Evolutionary conservation across 2,329 filamentous ascomycete species (phyloP).

Genomic region (Exutisphaerella laricina): DNA sequence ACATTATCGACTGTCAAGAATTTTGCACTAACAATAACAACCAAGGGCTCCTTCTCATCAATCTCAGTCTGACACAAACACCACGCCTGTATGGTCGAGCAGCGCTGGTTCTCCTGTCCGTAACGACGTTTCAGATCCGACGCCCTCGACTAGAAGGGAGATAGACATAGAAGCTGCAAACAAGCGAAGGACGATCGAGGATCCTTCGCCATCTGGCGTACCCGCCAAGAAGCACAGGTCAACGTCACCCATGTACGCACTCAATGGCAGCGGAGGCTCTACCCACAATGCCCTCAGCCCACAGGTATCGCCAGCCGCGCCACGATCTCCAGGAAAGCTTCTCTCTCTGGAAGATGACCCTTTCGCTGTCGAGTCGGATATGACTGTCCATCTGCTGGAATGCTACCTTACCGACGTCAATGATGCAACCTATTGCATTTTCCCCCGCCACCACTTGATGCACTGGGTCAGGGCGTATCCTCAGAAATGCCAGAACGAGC

Average conservation of each 20-base stretch:
- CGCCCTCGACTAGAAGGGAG: conserved; percentile 11
- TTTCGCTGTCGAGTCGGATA: conserved; percentile 45
- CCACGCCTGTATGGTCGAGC: conserved; percentile 21
- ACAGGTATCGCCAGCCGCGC: conserved; percentile 21
- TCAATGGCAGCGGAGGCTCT: conserved; percentile 7
- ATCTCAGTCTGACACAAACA: conserved; percentile 21
- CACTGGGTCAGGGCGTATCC: conserved; percentile 49
- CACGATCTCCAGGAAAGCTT: conserved; percentile 29
- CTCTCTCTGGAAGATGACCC: conserved; percentile 49
- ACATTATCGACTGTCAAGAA: background rate
- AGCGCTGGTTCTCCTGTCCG: conserved; percentile 22
- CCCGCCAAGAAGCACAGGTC: conserved; percentile 30
- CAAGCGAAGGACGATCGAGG: conserved; percentile 28
- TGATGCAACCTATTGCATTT: conserved; percentile 50
- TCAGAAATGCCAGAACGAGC: conserved; percentile 39
- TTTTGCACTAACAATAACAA: conserved; percentile 19
- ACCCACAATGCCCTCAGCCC: conserved; percentile 11
- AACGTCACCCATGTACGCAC: conserved; percentile 21
- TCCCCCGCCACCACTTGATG: conserved; percentile 50
- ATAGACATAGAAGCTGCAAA: conserved; percentile 20
- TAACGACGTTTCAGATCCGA: conserved; percentile 19
- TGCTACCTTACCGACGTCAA: conserved; percentile 56
- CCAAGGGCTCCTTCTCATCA: conserved; percentile 26
- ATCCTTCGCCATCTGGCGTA: conserved; percentile 18
- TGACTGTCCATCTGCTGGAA: conserved; percentile 49